phyloP scores from a whole-genome alignment of 257 asterid species.

The Capsicum baccatum region DNA sequence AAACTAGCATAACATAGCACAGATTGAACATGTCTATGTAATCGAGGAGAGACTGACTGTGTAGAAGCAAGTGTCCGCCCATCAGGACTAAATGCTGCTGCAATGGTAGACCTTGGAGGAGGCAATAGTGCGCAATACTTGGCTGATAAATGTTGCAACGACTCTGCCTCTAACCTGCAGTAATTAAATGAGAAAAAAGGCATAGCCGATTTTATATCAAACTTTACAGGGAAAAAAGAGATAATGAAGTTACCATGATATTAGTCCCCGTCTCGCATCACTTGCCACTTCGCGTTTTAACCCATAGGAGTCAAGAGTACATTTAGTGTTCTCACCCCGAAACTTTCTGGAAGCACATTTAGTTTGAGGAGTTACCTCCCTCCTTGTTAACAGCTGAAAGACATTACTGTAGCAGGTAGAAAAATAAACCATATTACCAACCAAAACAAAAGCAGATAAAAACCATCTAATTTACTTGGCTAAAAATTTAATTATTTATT shows the following conservation, averaged over 20 bases:
- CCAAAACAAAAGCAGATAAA: not conserved
- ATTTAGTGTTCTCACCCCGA: constrained; percentile 65
- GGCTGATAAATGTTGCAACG: constrained; percentile 78
- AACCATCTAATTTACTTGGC: not conserved
- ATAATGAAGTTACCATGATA: constrained; percentile 68
- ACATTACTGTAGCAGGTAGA: constrained; percentile 66
- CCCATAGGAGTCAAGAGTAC: constrained; percentile 50
- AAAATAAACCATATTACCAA: constrained; percentile 35
- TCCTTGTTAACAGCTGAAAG: constrained; percentile 69
- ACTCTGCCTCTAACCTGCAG: constrained; percentile 90
- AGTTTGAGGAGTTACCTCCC: constrained; percentile 84
- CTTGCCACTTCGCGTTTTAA: constrained; percentile 55
- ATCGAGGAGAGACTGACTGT: constrained; percentile 56
- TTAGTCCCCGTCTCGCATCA: constrained; percentile 84
- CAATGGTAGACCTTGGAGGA: constrained; percentile 98
- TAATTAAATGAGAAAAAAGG: constrained; percentile 24
- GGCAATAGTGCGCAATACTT: constrained; percentile 86
- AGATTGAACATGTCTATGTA: constrained; percentile 11
- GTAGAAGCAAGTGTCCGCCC: constrained; percentile 95
- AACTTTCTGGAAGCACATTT: constrained; percentile 68
- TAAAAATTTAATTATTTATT: not conserved
- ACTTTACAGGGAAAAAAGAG: not conserved
- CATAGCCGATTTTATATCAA: not conserved
- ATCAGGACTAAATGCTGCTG: constrained; percentile 98
- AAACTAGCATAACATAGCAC: constrained; percentile 23